Evolutionary conservation across 2,329 filamentous ascomycete species (phyloP), one percentile per base, ranked within the genome.

Genomic region (Microascus cirrosus): DNA sequence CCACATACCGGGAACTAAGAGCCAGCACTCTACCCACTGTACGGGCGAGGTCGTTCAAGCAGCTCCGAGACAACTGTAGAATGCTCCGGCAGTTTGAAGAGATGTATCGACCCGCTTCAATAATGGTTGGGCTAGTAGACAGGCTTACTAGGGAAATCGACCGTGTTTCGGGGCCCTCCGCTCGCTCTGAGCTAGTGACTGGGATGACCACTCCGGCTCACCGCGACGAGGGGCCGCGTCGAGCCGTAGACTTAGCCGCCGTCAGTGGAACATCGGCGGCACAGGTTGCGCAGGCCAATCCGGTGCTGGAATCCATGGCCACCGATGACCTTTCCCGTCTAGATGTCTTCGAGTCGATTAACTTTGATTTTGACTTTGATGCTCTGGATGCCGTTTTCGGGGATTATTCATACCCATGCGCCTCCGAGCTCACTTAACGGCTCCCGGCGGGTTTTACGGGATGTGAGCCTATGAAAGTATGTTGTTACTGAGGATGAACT

Each of bases 101-200:
- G 13, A 54, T 55, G 22, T 58, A 35, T 22, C 39, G 57, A 15
- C 57, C 57, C 3, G 57, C 53, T 12, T 5, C 32, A 6, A 53
- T 42, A 12, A 55, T 58, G n/a, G 57, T 58, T 24, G 74, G 77
- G 57, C 73, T 94, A 18, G 72, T 94, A 62, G 72, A 78, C 48
- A 78, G 78, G 51, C 76, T 95, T 48, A 74, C 77, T 7, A 68
- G 78, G 55, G 87, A 93, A 67, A 71, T 90, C 1, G 70, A 80
- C 55, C 83, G 62, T 77, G 89, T 89, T 7, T 22, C 53, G 8
- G n/a, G 39, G 39, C 4, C 4, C 8, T 8, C 28, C 28, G 28
- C 28, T 32, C 28, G 28, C 8, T 32, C 28, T 8, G 28, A 32
- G 4, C 39, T 18, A 18, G 39, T 7, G 39, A 18, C 15, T 2